Base-by-base conservation (phyloP, 495 filamentous ascomycete species). In the Trichocladium uniseriatum region DNA sequence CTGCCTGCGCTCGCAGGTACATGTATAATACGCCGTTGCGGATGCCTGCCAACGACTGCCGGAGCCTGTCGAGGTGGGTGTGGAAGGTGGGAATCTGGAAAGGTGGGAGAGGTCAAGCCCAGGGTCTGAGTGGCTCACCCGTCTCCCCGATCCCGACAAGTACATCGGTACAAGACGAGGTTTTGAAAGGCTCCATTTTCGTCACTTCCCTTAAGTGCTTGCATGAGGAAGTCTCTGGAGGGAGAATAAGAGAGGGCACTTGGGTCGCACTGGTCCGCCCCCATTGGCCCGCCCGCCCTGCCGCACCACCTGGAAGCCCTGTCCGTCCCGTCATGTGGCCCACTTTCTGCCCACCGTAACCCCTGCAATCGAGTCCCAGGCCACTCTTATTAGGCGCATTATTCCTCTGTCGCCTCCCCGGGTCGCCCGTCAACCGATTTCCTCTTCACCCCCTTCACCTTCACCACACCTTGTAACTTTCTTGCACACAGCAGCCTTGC, bases 331-430 rank as follows among this genome's bases (percentile, higher is more conserved):
- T 63, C 57, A 64, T 59, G 64, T 63, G 63, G 63, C 47, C 63
- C 60, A 56, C 55, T 49, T 40, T 44, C 28, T 39, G 46, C 49
- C 39, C 51, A 45, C 40, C 46, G 18, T 7, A 24, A 39, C 46
- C 61, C 62, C 46, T 62, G 61, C 38, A 45, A 49, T 52, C 32
- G 38, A 38, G 24, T 38, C 22, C 38, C 35, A 43, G 43, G 22
- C 43, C 31, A 27, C 20, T 61, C 62, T 66, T 64, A 66, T 64
- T 64, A 60, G 54, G 63, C 61, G 61, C 61, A 61, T 64, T 64
- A 57, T 58, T 55, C 56, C 58, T 52, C 53, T 54, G 20, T 32
- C 21, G 24, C 29, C 32, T 21, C 38, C 37, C 28, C 21, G 27
- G 44, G 14, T 38, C 45, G 47, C 43, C 51, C 32, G 29, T 47